A percentile compares a stretch with the other conserved stretches of the same genome.
Evolutionary conservation across 2,329 filamentous ascomycete species (phyloP).

Genomic region (Colletotrichum australisinense): DNA sequence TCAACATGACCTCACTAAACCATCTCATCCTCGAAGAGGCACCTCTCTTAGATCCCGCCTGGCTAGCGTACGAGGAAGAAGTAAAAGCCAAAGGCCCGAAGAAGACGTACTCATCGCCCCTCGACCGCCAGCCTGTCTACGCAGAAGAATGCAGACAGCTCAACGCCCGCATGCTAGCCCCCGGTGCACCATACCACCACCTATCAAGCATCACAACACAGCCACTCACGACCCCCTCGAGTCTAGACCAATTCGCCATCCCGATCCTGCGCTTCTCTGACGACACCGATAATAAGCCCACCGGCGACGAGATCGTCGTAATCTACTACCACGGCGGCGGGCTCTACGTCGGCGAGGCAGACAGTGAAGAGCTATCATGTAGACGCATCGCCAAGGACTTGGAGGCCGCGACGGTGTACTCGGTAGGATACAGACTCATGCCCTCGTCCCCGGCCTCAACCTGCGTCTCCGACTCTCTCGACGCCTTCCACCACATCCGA

Average conservation of each 20-base stretch:
- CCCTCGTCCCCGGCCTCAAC: slow-evolving; percentile 51
- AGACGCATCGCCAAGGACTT: slow-evolving; percentile 51
- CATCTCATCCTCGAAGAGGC: slow-evolving; percentile 17
- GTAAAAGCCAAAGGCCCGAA: slow-evolving; percentile 42
- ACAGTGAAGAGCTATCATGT: slow-evolving; percentile 61
- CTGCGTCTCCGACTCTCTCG: slow-evolving; percentile 55
- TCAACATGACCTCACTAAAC: slow-evolving; percentile 7
- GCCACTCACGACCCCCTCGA: slow-evolving; percentile 46
- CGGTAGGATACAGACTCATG: slow-evolving; percentile 58
- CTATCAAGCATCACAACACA: slow-evolving; percentile 48
- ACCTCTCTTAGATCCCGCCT: slow-evolving; percentile 53
- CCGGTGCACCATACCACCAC: slow-evolving; percentile 48
- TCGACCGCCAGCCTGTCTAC: slow-evolving; percentile 53
- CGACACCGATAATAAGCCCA: no score
- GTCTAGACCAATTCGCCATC: slow-evolving; percentile 46
- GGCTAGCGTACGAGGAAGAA: slow-evolving; percentile 52
- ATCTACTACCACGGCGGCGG: slow-evolving; percentile 63
- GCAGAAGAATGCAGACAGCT: slow-evolving; percentile 52
- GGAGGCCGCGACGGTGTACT: slow-evolving; percentile 50
- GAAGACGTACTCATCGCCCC: slow-evolving; percentile 39
- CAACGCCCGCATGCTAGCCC: slow-evolving; percentile 48
- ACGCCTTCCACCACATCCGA: slow-evolving; percentile 46
- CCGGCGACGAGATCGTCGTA: slow-evolving; percentile 42
- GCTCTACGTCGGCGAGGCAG: slow-evolving; percentile 58
- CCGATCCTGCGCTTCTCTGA: slow-evolving; percentile 44